Conservation (phyloP, 139 green algal genomes). For the Penium margaritaceum region DNA sequence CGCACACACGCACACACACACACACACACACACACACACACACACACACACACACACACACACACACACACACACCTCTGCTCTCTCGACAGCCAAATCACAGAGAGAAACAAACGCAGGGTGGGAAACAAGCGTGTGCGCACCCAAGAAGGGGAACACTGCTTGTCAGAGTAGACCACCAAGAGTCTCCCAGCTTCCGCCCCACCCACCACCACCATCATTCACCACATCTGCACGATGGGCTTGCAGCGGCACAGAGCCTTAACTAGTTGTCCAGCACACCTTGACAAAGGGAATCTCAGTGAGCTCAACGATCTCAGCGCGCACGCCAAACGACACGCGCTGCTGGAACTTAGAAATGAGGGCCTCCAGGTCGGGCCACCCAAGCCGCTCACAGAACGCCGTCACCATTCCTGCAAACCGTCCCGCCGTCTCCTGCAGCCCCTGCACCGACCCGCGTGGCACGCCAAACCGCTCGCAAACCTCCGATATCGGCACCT, state of each 20-base stretch:
- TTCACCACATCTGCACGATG: too few relatives aligned
- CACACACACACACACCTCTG: too few relatives aligned
- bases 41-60: too few relatives aligned
- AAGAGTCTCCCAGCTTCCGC: too few relatives aligned
- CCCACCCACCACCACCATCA: too few relatives aligned
- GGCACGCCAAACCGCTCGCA: conserved; percentile 17
- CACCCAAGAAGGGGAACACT: background rate
- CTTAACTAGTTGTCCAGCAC: background rate
- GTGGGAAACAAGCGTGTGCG: background rate
- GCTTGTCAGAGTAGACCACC: background rate
- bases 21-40: too few relatives aligned
- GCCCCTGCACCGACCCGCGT: conserved; percentile 17
- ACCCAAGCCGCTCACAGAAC: conserved; percentile 43
- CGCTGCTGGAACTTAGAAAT: conserved; percentile 38
- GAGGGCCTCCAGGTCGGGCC: conserved; percentile 32
- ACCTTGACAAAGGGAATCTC: conserved; percentile 44
- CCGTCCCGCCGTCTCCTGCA: conserved; percentile 33
- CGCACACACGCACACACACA: background rate
- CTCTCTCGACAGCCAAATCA: background rate
- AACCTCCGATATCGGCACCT: conserved; percentile 30
- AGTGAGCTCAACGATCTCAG: conserved; percentile 42
- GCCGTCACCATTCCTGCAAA: conserved; percentile 33
- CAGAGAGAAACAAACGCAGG: background rate
- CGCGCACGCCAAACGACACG: conserved; percentile 26
- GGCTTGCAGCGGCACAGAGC: background rate